A percentile compares a stretch with the other conserved stretches of the same genome.
Evolutionary conservation across 345 rosid species (phyloP).

Genomic region (Cardamine resedifolia): DNA sequence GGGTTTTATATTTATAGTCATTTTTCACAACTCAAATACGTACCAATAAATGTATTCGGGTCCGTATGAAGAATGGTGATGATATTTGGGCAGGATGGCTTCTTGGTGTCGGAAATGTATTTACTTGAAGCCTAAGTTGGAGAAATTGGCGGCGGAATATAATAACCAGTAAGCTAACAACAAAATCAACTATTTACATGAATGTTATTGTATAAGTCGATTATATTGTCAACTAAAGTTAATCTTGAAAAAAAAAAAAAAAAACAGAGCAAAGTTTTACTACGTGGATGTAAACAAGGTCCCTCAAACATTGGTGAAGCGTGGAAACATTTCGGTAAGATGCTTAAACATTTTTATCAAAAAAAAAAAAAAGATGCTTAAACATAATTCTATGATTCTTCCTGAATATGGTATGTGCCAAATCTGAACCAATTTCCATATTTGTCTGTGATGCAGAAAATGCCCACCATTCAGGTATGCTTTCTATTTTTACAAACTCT

Average conservation of each 20-base stretch:
- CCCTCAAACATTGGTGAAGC: slow-evolving; percentile 72
- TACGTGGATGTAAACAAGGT: slow-evolving; percentile 90
- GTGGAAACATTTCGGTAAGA: slow-evolving; percentile 77
- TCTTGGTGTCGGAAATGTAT: slow-evolving; percentile 97
- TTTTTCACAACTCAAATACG: background rate
- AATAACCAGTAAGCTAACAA: slow-evolving; percentile 45
- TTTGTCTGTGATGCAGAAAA: slow-evolving; percentile 56
- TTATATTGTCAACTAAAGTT: background rate
- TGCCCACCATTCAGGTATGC: slow-evolving; percentile 91
- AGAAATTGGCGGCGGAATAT: slow-evolving; percentile 72
- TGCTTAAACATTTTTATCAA: background rate
- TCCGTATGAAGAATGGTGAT: background rate
- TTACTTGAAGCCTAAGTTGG: slow-evolving; percentile 88
- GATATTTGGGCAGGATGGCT: slow-evolving; percentile 69
- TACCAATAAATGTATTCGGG: too few species aligned
- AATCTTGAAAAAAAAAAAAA: background rate
- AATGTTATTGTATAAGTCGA: background rate
- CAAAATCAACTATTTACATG: background rate
- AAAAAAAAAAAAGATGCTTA: slow-evolving; percentile 21
- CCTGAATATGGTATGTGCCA: background rate
- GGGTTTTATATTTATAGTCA: background rate
- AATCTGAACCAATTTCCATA: slow-evolving; percentile 8
- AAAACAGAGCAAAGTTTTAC: slow-evolving; percentile 61
- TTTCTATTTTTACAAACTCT: background rate
- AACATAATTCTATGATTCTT: background rate